phyloP scores from a whole-genome alignment of 148 eudicot species.

The Simmondsia chinensis region DNA sequence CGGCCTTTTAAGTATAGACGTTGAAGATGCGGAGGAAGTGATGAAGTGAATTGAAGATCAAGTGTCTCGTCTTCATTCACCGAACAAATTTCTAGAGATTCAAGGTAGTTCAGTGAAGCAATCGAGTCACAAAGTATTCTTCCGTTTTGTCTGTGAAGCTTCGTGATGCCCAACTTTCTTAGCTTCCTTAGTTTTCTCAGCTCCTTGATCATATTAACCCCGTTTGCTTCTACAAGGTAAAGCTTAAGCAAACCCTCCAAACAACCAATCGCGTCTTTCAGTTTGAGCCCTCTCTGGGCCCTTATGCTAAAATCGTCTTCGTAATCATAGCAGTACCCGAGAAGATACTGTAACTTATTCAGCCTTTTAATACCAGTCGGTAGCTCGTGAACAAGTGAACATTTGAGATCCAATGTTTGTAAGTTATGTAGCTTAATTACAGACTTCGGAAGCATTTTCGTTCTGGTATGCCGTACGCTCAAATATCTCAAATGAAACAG shows the following conservation, averaged over 20 bases:
- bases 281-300: conserved; percentile 2
- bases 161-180: conserved; percentile 3
- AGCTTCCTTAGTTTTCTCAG: conserved; percentile 4
- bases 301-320: not conserved
- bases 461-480: conserved; percentile 9
- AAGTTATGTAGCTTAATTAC: conserved; percentile 8
- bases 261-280: not conserved
- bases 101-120: conserved; percentile 3
- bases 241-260: conserved; percentile 7
- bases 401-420: conserved; percentile 17
- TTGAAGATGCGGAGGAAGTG: not conserved
- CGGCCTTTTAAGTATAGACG: conserved; percentile 10
- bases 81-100: conserved; percentile 5
- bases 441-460: conserved; percentile 4
- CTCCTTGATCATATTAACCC: not conserved
- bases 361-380: conserved; percentile 4
- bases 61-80: not conserved
- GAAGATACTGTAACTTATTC: not conserved
- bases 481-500: conserved; percentile 9
- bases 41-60: conserved; percentile 1
- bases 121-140: not conserved
- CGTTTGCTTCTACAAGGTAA: conserved; percentile 8
- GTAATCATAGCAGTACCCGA: conserved; percentile 2
- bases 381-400: conserved; percentile 4
- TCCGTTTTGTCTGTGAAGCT: not conserved